Percentiles rank a stretch among this genome's conserved stretches.
These are phyloP conservation scores for Boletus subcaerulescens DNA, from an alignment of 768 basidiomycete genomes.

Conservation along the genomic window DNA sequence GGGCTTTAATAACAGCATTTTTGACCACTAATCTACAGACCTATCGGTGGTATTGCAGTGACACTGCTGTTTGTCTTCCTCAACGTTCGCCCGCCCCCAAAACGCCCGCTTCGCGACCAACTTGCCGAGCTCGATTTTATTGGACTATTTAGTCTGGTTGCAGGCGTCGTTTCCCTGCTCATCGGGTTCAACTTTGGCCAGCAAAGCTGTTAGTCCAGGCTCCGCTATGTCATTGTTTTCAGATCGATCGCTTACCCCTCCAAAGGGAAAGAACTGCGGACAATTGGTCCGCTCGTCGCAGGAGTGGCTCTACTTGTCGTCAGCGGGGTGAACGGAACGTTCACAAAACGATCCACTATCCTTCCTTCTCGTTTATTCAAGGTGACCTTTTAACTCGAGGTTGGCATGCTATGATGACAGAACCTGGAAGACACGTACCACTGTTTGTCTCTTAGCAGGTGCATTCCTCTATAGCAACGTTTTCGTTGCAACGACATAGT, in stretches of 20 bases:
- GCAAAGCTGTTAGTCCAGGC: conserved; percentile 54
- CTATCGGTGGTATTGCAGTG: conserved; percentile 64
- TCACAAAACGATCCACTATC: conserved; percentile 64
- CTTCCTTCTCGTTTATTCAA: conserved; percentile 73
- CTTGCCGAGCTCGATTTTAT: conserved; percentile 64
- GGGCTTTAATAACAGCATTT: no score
- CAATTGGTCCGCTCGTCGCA: conserved; percentile 54
- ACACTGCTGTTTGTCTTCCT: conserved; percentile 66
- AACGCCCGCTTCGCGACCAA: conserved; percentile 56
- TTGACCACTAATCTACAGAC: conserved; percentile 37
- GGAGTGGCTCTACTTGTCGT: conserved; percentile 50
- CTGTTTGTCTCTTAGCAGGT: conserved; percentile 52
- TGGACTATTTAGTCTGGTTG: conserved; percentile 53
- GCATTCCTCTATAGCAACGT: conserved; percentile 58
- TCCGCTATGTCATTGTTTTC: not conserved
- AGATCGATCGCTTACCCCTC: not conserved
- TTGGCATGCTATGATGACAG: not conserved
- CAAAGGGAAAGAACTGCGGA: conserved; percentile 33
- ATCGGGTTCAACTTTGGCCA: conserved; percentile 72
- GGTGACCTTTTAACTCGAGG: conserved; percentile 31
- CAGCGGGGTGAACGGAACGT: conserved; percentile 54
- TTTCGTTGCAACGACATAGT: conserved; percentile 48
- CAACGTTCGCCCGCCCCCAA: conserved; percentile 67
- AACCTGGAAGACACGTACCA: conserved; percentile 58
- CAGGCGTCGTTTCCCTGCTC: conserved; percentile 63